Conservation (phyloP, 345 rosid genomes). For the Acer negundo region DNA sequence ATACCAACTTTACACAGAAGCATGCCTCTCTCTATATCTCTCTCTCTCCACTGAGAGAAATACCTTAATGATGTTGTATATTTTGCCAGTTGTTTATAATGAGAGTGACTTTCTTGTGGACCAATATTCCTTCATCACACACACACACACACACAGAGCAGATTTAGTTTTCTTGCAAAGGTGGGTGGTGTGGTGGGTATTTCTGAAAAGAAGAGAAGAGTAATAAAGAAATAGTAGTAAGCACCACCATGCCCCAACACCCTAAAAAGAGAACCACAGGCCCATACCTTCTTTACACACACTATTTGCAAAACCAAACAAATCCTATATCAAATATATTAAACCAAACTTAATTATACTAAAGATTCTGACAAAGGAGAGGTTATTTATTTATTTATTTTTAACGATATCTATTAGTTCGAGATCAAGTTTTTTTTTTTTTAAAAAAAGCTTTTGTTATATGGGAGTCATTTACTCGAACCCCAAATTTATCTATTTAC, state of each 20-base stretch:
- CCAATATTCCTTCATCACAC: constrained; percentile 32
- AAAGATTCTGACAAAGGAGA: constrained; percentile 6
- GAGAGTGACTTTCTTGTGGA: constrained; percentile 37
- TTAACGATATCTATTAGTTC: no score
- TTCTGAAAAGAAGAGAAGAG: constrained; percentile 48
- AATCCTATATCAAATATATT: neutral
- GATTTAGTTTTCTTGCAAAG: constrained; percentile 21
- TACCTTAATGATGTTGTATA: constrained; percentile 22
- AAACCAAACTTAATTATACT: neutral
- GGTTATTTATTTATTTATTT: neutral
- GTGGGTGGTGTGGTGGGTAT: constrained; percentile 23
- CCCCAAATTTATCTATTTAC: no score
- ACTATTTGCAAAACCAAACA: neutral
- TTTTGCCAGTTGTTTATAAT: constrained; percentile 36
- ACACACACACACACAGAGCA: neutral
- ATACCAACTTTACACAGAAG: constrained; percentile 27
- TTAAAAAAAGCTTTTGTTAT: no score
- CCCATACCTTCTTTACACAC: constrained; percentile 30
- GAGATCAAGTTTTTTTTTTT: no score
- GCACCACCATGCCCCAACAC: constrained; percentile 47
- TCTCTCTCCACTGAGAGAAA: constrained; percentile 14
- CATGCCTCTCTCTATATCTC: constrained; percentile 8
- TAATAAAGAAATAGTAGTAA: constrained; percentile 13
- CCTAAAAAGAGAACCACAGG: constrained; percentile 26
- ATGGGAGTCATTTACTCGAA: no score